Evolutionary conservation across 2,329 filamentous ascomycete genomes (phyloP).

Genomic region (Chaetomium olivaceum): DNA sequence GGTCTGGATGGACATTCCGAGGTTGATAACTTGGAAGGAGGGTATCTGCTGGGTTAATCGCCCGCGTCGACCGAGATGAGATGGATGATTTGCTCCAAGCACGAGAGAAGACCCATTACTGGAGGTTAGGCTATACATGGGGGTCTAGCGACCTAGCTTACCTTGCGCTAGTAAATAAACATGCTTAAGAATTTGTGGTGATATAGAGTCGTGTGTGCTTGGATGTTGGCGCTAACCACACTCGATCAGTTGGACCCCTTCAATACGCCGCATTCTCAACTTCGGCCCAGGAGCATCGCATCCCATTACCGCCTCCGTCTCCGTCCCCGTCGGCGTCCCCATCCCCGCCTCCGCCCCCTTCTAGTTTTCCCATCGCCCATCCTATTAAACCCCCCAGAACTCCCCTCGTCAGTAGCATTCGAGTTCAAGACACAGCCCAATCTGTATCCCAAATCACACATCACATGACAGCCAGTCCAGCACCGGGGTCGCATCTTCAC

Average conservation of each 20-base stretch:
- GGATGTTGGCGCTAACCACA: not conserved
- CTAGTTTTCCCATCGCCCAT: not conserved
- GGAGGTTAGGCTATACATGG: not conserved
- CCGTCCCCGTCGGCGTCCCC: not conserved
- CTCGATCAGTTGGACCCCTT: too few relatives aligned
- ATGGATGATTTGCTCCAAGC: constrained; percentile 2
- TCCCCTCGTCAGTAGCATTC: not conserved
- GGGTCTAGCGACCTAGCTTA: not conserved
- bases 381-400: not conserved
- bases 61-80: not conserved
- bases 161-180: not conserved
- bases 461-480: not conserved
- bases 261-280: not conserved
- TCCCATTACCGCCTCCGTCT: not conserved
- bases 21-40: not conserved
- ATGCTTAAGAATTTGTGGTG: not conserved
- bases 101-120: not conserved
- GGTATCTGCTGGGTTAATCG: not conserved
- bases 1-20: constrained; percentile 7
- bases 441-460: not conserved
- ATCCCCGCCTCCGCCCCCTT: not conserved
- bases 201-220: not conserved
- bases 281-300: not conserved
- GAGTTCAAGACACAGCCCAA: not conserved
- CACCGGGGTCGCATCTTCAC: not conserved